Conservation (phyloP, 352 stramenopile species). For the Globisporangium paroecandrum region DNA sequence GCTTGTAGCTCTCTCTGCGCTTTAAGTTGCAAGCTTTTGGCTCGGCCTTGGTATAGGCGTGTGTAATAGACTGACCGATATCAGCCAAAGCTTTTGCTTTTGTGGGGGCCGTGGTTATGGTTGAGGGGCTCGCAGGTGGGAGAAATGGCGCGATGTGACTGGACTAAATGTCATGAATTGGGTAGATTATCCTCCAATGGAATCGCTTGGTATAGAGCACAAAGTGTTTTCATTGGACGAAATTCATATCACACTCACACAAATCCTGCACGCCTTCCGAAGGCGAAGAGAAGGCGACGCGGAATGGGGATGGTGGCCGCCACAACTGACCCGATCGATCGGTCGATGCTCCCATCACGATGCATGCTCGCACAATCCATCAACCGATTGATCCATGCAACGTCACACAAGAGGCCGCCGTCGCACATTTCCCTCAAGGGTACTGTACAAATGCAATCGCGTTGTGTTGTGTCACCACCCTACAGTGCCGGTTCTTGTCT, state of each 20-base stretch:
- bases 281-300: background rate
- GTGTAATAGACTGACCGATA: background rate
- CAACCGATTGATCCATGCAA: background rate
- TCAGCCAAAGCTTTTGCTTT: background rate
- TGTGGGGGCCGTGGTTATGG: background rate
- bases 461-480: background rate
- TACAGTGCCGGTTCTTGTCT: background rate
- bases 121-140: background rate
- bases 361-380: constrained; percentile 1
- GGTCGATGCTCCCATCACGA: background rate
- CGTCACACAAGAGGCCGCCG: background rate
- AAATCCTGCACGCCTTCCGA: background rate
- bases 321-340: background rate
- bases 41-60: background rate
- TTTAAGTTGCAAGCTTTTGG: background rate
- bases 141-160: background rate
- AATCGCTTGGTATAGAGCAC: background rate
- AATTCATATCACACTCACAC: background rate
- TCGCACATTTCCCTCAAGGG: no score
- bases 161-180: background rate
- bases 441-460: background rate
- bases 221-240: background rate
- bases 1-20: background rate
- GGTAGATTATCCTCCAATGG: background rate
- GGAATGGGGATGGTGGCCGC: background rate